phyloP scores from a whole-genome alignment of 2,329 filamentous ascomycete genomes.

The Microdochium bolleyi region DNA sequence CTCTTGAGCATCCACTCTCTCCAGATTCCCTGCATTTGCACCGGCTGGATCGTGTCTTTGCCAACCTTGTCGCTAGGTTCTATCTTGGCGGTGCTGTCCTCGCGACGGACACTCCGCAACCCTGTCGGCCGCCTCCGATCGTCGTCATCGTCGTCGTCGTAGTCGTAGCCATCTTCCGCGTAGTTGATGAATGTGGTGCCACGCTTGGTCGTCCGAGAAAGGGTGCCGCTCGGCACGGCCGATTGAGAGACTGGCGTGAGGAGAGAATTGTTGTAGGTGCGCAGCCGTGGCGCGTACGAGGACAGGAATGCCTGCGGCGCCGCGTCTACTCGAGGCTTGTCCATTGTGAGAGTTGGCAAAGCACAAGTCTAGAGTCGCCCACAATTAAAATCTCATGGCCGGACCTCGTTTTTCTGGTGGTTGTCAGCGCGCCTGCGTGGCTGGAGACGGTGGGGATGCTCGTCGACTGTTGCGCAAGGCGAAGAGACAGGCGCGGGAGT shows the following conservation, averaged over 20 bases:
- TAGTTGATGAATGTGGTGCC: slow-evolving; percentile 97
- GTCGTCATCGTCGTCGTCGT: slow-evolving; percentile 65
- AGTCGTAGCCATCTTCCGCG: slow-evolving; percentile 90
- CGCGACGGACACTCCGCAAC: slow-evolving; percentile 71
- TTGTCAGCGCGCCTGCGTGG: no score
- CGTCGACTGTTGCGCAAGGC: no score
- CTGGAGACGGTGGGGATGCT: no score
- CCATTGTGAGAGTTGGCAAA: slow-evolving; percentile 27
- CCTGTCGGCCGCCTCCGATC: slow-evolving; percentile 77
- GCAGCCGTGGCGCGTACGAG: slow-evolving; percentile 83
- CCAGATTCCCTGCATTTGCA: slow-evolving; percentile 85
- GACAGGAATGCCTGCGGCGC: slow-evolving; percentile 81
- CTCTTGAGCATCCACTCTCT: slow-evolving; percentile 90
- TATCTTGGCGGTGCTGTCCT: slow-evolving; percentile 57
- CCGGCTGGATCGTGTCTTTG: slow-evolving; percentile 71
- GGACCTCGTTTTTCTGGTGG: neutral
- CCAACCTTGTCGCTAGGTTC: slow-evolving; percentile 70
- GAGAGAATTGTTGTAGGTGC: slow-evolving; percentile 85
- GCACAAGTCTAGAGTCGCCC: neutral
- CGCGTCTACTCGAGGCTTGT: slow-evolving; percentile 25
- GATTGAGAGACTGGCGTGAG: slow-evolving; percentile 76
- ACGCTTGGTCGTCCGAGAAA: slow-evolving; percentile 86
- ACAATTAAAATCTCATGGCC: neutral
- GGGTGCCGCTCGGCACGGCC: slow-evolving; percentile 54
- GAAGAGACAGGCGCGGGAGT: no score